Percentiles rank a stretch among this genome's conserved stretches.
These are phyloP conservation scores for Basidiobolus meristosporus DNA, from an alignment of 371 early-diverging fungal species.

Conservation along the genomic window DNA sequence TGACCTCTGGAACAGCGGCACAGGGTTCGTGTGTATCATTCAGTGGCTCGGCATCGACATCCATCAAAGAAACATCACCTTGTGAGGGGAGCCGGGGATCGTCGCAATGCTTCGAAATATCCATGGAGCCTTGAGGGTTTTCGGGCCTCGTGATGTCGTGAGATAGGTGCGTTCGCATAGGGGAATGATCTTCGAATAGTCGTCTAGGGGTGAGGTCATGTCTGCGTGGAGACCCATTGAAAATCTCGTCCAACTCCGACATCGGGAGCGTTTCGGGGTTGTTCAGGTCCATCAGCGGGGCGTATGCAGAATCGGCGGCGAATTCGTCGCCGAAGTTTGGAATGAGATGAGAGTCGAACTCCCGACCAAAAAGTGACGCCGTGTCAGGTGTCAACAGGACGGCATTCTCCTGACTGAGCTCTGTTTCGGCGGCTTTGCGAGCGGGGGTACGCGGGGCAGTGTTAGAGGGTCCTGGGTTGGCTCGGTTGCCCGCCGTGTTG, in stretches of 20 bases:
- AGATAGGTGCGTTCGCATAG: no score
- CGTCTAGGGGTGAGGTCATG: background rate
- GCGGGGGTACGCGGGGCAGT: no score
- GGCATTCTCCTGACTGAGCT: constrained; percentile 2
- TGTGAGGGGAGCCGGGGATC: no score
- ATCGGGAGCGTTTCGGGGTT: constrained; percentile 13
- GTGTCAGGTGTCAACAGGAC: constrained; percentile 9
- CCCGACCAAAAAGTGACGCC: constrained; percentile 10
- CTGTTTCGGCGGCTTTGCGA: no score
- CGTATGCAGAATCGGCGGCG: constrained; percentile 7
- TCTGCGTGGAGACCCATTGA: constrained; percentile 6
- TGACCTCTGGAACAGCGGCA: no score
- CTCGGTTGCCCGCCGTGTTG: no score
- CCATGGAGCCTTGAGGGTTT: no score
- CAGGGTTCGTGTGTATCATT: no score
- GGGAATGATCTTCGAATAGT: no score
- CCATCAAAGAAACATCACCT: constrained; percentile 8
- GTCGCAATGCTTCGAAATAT: no score
- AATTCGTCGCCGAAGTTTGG: constrained; percentile 7
- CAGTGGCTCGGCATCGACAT: constrained; percentile 1
- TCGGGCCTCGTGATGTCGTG: no score
- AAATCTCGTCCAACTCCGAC: constrained; percentile 10
- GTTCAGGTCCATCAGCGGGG: constrained; percentile 11
- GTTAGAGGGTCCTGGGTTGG: no score
- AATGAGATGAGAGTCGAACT: constrained; percentile 6